Percentiles rank a stretch among this genome's conserved stretches.
Evolutionary conservation across 2,329 filamentous ascomycete species (phyloP).

Genomic region (Epichloe sylvatica): DNA sequence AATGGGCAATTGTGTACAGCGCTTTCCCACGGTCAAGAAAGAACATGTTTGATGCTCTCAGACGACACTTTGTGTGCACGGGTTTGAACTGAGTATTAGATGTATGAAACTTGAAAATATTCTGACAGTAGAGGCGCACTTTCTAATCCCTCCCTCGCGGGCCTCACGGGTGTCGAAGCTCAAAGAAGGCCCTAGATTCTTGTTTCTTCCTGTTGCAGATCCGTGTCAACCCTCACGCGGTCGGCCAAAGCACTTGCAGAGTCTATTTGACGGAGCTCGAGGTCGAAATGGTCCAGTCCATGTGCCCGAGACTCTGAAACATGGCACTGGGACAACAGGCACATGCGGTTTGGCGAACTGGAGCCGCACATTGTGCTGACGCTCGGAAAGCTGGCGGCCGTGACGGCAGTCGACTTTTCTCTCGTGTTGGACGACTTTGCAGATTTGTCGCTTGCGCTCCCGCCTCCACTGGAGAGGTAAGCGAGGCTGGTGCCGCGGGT

Average conservation of each 20-base stretch:
- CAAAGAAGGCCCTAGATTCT: conserved; percentile 14
- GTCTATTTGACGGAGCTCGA: conserved; percentile 20
- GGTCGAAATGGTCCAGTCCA: conserved; percentile 14
- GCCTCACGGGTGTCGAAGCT: neutral
- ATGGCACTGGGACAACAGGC: conserved; percentile 15
- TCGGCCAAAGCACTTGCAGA: conserved; percentile 8
- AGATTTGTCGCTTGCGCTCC: neutral
- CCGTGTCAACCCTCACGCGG: conserved; percentile 9
- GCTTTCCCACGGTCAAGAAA: neutral
- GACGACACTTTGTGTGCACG: neutral
- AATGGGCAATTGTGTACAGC: neutral
- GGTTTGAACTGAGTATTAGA: no score
- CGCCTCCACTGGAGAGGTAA: conserved; percentile 4
- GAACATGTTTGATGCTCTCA: neutral
- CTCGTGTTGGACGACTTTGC: neutral
- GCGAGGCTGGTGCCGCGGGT: conserved; percentile 14
- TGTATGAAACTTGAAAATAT: no score
- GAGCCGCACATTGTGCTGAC: conserved; percentile 5
- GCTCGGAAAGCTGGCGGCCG: conserved; percentile 1
- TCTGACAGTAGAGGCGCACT: no score
- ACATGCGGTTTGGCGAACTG: conserved; percentile 9
- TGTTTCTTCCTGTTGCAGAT: conserved; percentile 20
- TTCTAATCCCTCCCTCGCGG: neutral
- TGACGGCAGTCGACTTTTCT: conserved; percentile 5
- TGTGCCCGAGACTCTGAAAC: conserved; percentile 3